These are phyloP conservation scores for Taphrina deformans DNA, from an alignment of 1,139 yeast species.

Conservation along the genomic window DNA sequence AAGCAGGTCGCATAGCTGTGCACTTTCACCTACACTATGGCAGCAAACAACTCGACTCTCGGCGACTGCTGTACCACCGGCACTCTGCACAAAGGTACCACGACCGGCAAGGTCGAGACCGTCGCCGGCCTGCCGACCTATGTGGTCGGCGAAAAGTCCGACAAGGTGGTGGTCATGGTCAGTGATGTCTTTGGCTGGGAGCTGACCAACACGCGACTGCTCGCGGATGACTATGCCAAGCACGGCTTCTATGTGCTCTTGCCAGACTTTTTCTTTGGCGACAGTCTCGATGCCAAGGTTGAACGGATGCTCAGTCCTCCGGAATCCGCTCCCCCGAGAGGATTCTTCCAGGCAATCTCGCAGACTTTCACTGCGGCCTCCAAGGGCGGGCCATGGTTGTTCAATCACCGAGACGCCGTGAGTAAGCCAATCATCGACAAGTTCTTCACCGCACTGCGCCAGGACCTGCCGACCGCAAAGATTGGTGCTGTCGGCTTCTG, in stretches of 20 bases:
- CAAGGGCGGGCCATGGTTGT: slow-evolving; percentile 20
- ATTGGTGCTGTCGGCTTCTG: slow-evolving; percentile 37
- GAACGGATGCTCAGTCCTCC: slow-evolving; percentile 13
- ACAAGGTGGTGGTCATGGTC: slow-evolving; percentile 31
- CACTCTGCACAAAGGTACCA: slow-evolving; percentile 34
- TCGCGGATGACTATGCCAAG: slow-evolving; percentile 37
- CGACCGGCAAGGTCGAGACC: slow-evolving; percentile 28
- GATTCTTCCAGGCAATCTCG: slow-evolving; percentile 16
- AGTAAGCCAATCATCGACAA: slow-evolving; percentile 25
- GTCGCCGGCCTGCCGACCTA: slow-evolving; percentile 33
- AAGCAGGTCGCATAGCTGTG: too few relatives aligned
- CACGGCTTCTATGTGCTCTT: slow-evolving; percentile 32
- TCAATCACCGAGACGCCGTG: slow-evolving; percentile 25
- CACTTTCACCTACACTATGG: too few relatives aligned
- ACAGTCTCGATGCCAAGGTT: not conserved
- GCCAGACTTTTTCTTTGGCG: slow-evolving; percentile 36
- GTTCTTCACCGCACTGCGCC: slow-evolving; percentile 7
- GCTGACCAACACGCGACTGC: slow-evolving; percentile 35
- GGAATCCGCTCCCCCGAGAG: slow-evolving; percentile 11
- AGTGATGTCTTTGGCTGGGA: slow-evolving; percentile 38
- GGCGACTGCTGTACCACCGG: slow-evolving; percentile 34
- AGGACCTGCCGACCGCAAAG: slow-evolving; percentile 13
- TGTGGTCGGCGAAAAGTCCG: slow-evolving; percentile 31
- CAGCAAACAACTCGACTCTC: not conserved
- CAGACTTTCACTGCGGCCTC: slow-evolving; percentile 6